Base-by-base conservation (phyloP, 2,329 filamentous ascomycete genomes). In the Cladosporium velox region DNA sequence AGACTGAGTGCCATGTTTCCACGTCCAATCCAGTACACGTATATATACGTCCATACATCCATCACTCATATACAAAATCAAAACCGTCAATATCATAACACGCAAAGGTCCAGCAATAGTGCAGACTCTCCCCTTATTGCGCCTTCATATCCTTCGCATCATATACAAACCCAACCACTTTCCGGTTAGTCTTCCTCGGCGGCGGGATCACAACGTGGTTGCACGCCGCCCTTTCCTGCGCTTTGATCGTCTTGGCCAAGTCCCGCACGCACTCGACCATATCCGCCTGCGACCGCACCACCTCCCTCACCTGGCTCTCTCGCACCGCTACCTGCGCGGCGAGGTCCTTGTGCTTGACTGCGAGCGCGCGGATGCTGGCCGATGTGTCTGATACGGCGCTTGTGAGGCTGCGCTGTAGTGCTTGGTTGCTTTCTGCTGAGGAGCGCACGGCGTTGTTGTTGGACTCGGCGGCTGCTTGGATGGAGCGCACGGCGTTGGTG, bases 141-240 rank as follows among this genome's bases (percentile, higher is more conserved):
- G 32, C 55, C 32, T 52, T 54, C 26, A 44, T 32, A n/a, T 65
- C 58, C 57, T 60, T 73, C n/a, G 64, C 70, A 70, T 75, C 74
- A 68, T 75, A 75, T 6, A 75, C 74, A 60, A 73, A 75, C 11
- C 73, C 73, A 21, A 74, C 72, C 49, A 75, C 66, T 66, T 73
- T 75, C 58, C 70, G 70, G 10, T 73, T 72, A 4, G 74, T 68
- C 66, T 75, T 75, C 58, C 74, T 69, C 62, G 73, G 74, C 47
- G 73, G 74, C 47, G 74, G 73, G 10, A 73, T 67, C 55, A 75
- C 72, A 44, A 75, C 69, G 66, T 75, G 73, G 34, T 70, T 70
- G 63, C 72, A 75, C 8, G 41, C 54, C 30, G 32, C 24, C 57
- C 51, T 69, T 71, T 49, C 59, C 21, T 69, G 67, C 44, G 68